Evolutionary conservation across 495 filamentous ascomycete species (phyloP), one percentile per base, ranked within the genome.

Genomic region (Penicillium waksmanii): DNA sequence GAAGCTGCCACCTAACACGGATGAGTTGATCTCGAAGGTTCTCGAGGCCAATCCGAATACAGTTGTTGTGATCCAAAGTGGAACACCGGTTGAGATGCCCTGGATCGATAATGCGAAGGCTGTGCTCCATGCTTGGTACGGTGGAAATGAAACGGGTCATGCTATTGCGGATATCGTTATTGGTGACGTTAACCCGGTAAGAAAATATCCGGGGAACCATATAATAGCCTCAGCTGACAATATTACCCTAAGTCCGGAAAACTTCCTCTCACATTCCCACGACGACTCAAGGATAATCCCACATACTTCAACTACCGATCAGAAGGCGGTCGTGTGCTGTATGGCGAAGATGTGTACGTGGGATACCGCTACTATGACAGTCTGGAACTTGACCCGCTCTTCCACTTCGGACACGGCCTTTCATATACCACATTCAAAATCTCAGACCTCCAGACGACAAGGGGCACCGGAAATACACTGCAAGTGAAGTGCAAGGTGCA

Each of bases 321-420:
- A 51, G 90, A 93, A 67, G 84, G 88, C 57, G 77, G 83, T 10
- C 80, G 86, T 38, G 87, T 91, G 5, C 70, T 90, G 13, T 92
- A 91, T 60, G 86, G 87, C 42, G 90, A 93, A 70, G 86, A 85
- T 56, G 73, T 93, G 27, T 92, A 87, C 72, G 85, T 95, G 49
- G 90, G 90, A 7, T 95, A 96, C 68, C 79, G 88, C 6, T 87
- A 87, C 72, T 95, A 91, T 72, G 90, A 96, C 64, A 80, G 82
- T 19, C 70, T 79, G 2, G 77, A 82, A 11, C 73, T 87, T 31
- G 70, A 77, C 2, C 86, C 89, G 0, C 79, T 87, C 0, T 94
- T 93, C 71, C 81, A 85, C 34, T 95, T 95, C 61, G 91, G 91
- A 21, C 85, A 93, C 66, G 92, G 92, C 10, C 84, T 96, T 7